These are phyloP conservation scores for Closterium sp. DNA, from an alignment of 139 green algal genomes.

Conservation along the genomic window DNA sequence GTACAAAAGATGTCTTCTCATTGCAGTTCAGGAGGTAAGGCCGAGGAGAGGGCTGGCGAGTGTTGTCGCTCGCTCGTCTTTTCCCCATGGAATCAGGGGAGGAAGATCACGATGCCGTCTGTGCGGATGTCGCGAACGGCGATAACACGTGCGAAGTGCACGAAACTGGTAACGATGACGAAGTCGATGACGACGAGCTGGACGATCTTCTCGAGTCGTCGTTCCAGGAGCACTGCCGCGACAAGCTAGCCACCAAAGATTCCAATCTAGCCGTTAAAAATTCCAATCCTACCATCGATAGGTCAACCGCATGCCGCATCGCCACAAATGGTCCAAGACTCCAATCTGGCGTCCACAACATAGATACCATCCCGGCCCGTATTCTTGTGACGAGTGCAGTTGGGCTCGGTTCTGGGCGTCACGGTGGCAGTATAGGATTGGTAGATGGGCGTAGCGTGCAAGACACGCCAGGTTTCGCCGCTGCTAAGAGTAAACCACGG, in stretches of 20 bases:
- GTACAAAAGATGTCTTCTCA: too few relatives aligned
- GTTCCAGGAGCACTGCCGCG: background rate
- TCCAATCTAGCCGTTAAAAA: background rate
- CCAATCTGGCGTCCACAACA: too few relatives aligned
- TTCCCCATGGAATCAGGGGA: background rate
- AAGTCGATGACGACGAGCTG: background rate
- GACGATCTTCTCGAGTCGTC: background rate
- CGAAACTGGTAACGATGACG: background rate
- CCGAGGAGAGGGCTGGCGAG: too few relatives aligned
- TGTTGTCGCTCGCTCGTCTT: too few relatives aligned
- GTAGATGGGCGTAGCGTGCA: background rate
- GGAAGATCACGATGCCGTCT: background rate
- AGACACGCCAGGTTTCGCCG: background rate
- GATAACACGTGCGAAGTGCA: background rate
- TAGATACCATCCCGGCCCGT: too few relatives aligned
- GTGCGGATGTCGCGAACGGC: background rate
- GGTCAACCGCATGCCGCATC: background rate
- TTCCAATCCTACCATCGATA: background rate
- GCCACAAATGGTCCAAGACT: too few relatives aligned
- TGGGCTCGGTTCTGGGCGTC: background rate
- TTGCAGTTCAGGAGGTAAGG: too few relatives aligned
- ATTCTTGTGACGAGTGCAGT: too few relatives aligned
- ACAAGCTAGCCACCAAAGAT: background rate
- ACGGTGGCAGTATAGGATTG: background rate
- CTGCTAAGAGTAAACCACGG: background rate